These are phyloP conservation scores for Fistulifera pelliculosa DNA, from an alignment of 108 stramenopile species.

Conservation along the genomic window DNA sequence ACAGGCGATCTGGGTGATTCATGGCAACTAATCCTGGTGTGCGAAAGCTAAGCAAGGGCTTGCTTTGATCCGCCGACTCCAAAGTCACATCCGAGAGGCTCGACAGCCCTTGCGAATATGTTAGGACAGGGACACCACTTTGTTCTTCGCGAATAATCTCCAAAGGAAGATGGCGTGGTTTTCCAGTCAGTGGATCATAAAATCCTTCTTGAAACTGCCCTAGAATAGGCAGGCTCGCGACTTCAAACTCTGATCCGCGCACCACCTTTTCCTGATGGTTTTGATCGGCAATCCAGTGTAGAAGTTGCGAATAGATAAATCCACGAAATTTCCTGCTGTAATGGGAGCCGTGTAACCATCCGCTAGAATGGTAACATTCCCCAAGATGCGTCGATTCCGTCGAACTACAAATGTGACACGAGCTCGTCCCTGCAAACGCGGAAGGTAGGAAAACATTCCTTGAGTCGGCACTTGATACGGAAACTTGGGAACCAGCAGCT, in stretches of 20 bases:
- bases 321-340: constrained; percentile 71
- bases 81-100: constrained; percentile 37
- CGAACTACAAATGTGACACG: constrained; percentile 63
- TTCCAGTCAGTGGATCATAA: constrained; percentile 77
- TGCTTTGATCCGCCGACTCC: constrained; percentile 20
- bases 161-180: constrained; percentile 68
- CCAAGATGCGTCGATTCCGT: constrained; percentile 33
- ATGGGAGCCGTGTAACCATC: constrained; percentile 82
- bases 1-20: constrained; percentile 66
- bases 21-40: constrained; percentile 69
- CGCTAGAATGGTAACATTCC: constrained; percentile 75
- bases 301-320: constrained; percentile 66
- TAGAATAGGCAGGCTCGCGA: constrained; percentile 41
- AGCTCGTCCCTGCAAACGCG: constrained; percentile 62
- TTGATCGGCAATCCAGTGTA: constrained; percentile 75
- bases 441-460: constrained; percentile 71
- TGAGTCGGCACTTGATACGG: constrained; percentile 31
- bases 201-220: constrained; percentile 82
- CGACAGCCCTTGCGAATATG: constrained; percentile 17
- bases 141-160: constrained; percentile 69
- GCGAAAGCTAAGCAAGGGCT: constrained; percentile 67
- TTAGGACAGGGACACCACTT: constrained; percentile 6
- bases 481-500: constrained; percentile 26
- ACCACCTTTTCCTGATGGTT: constrained; percentile 46
- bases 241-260: constrained; percentile 12